These are phyloP conservation scores for Glarea lozoyensis DNA, from an alignment of 495 filamentous ascomycete genomes.

Conservation along the genomic window DNA sequence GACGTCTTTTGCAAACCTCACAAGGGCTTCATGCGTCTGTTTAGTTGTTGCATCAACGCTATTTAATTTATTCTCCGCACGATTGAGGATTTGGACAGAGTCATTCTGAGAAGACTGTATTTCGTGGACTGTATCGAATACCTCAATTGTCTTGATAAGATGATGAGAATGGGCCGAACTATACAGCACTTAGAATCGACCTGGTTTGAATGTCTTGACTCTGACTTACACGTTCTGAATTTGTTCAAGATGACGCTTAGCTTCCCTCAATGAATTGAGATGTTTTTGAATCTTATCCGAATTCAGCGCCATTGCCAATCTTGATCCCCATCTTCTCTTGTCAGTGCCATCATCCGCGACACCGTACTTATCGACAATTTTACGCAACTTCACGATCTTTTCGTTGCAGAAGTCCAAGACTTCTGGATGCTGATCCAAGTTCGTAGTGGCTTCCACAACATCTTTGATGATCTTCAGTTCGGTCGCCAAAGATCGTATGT, in stretches of 20 bases:
- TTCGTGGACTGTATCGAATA: too few relatives aligned
- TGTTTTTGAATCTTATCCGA: constrained; percentile 7
- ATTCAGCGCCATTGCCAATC: constrained; percentile 6
- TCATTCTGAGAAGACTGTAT: too few relatives aligned
- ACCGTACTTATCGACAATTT: constrained; percentile 4
- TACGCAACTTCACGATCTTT: not conserved
- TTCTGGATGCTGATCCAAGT: not conserved
- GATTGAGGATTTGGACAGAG: too few relatives aligned
- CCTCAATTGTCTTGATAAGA: too few relatives aligned
- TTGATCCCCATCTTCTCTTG: constrained; percentile 1
- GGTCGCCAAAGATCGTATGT: not conserved
- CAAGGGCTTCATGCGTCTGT: too few relatives aligned
- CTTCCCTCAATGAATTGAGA: constrained; percentile 2
- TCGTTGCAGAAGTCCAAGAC: constrained; percentile 6
- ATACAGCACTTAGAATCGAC: too few relatives aligned
- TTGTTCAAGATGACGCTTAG: constrained; percentile 4
- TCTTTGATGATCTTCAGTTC: constrained; percentile 1
- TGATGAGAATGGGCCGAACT: too few relatives aligned
- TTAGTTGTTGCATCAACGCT: too few relatives aligned
- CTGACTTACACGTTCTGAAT: constrained; percentile 5
- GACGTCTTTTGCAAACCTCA: too few relatives aligned
- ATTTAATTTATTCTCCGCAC: too few relatives aligned
- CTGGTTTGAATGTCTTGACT: too few relatives aligned
- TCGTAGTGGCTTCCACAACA: not conserved
- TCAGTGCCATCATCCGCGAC: not conserved